Evolutionary conservation across 306 rosid species (phyloP).

Genomic region (Vigna nakashimae): DNA sequence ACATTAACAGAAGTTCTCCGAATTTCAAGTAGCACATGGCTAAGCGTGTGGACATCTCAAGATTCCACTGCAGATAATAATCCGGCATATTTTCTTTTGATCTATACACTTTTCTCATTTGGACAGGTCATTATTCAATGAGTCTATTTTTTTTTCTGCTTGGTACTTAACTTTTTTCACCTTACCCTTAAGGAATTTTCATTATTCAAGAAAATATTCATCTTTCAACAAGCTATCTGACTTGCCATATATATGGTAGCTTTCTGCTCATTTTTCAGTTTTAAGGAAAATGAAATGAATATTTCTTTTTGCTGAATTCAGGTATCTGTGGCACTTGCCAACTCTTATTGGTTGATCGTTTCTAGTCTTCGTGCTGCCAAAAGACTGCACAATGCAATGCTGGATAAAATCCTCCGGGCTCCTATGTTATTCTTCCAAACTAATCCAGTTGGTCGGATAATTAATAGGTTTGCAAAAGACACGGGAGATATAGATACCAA

Average conservation of each 20-base stretch:
- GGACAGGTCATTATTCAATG: slow-evolving; percentile 69
- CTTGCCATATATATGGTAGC: slow-evolving; percentile 10
- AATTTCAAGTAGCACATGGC: slow-evolving; percentile 85
- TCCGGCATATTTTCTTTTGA: slow-evolving; percentile 70
- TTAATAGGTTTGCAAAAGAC: slow-evolving; percentile 90
- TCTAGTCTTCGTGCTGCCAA: slow-evolving; percentile 77
- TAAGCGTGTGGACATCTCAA: slow-evolving; percentile 80
- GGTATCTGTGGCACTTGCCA: slow-evolving; percentile 79
- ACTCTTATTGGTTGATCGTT: slow-evolving; percentile 76
- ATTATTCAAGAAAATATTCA: slow-evolving; percentile 29
- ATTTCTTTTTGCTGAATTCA: slow-evolving; percentile 48
- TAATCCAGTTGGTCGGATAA: slow-evolving; percentile 85
- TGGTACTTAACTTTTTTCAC: neutral
- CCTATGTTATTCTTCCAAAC: slow-evolving; percentile 93
- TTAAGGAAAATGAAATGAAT: slow-evolving; percentile 27
- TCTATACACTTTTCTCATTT: slow-evolving; percentile 72
- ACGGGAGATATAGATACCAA: slow-evolving; percentile 74
- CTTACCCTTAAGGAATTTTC: slow-evolving; percentile 22
- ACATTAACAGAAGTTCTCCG: slow-evolving; percentile 72
- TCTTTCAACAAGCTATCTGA: slow-evolving; percentile 24
- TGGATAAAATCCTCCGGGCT: slow-evolving; percentile 66
- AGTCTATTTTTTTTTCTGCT: slow-evolving; percentile 14
- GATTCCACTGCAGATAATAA: slow-evolving; percentile 55
- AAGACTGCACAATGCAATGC: slow-evolving; percentile 71
- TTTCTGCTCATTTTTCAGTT: slow-evolving; percentile 26